Conservation (phyloP, 441 rosid species). For the Lepidium campestre region DNA sequence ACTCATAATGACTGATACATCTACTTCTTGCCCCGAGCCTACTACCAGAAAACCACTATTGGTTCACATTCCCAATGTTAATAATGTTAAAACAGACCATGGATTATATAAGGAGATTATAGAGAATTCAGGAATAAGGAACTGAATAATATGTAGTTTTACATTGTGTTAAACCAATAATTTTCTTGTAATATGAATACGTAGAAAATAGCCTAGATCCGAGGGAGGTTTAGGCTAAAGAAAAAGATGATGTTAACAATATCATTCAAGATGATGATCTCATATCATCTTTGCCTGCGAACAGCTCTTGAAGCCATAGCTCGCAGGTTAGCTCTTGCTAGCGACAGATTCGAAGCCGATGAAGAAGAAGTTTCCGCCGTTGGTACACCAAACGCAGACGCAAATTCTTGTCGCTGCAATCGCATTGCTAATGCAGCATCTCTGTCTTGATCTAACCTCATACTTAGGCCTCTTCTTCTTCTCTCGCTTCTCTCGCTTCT, state of each 20-base stretch:
- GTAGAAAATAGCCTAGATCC: background rate
- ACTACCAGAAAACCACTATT: too few species aligned
- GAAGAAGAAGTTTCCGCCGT: slow-evolving; percentile 30
- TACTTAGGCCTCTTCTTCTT: slow-evolving; percentile 19
- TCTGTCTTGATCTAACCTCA: slow-evolving; percentile 54
- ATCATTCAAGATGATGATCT: background rate
- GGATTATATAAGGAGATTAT: background rate
- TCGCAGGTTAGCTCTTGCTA: slow-evolving; percentile 81
- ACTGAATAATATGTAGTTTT: background rate
- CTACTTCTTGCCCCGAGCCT: too few species aligned
- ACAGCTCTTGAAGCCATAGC: slow-evolving; percentile 92
- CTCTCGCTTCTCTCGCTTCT: slow-evolving; percentile 28
- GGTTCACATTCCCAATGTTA: too few species aligned
- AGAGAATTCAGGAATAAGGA: background rate
- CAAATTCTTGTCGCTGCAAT: slow-evolving; percentile 80
- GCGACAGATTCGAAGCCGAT: slow-evolving; percentile 34
- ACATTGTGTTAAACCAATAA: background rate
- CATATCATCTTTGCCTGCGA: slow-evolving; percentile 33
- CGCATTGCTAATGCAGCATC: slow-evolving; percentile 80
- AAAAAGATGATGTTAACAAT: background rate
- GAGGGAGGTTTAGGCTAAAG: background rate
- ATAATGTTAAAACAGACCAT: background rate
- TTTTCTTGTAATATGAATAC: background rate
- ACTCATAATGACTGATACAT: too few species aligned
- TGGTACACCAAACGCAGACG: slow-evolving; percentile 51